Evolutionary conservation across 805 yeast species (phyloP).

Genomic region (Candida boleticola): DNA sequence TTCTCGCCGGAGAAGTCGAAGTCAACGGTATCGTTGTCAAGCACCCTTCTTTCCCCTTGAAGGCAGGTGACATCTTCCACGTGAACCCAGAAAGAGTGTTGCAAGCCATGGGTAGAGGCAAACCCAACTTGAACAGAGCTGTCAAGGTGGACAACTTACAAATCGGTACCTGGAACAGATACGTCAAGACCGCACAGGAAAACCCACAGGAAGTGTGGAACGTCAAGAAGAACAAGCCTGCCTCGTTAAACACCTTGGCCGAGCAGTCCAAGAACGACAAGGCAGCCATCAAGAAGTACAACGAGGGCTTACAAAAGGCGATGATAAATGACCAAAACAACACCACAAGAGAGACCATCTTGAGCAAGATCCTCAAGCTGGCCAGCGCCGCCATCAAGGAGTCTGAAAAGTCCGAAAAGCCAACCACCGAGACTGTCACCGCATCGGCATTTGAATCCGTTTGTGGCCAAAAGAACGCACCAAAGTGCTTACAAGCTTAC

Average conservation of each 20-base stretch:
- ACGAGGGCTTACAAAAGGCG: constrained; percentile 36
- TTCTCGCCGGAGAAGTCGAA: constrained; percentile 73
- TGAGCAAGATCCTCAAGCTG: constrained; percentile 40
- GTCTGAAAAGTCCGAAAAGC: constrained; percentile 13
- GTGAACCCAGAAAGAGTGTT: constrained; percentile 86
- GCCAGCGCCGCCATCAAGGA: constrained; percentile 18
- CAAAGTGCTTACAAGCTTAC: constrained; percentile 34
- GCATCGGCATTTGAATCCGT: constrained; percentile 31
- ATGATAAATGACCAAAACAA: constrained; percentile 43
- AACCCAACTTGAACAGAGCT: constrained; percentile 72
- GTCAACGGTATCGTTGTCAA: constrained; percentile 81
- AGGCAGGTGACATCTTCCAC: constrained; percentile 83
- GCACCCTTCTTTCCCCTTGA: constrained; percentile 75
- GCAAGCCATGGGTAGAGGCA: constrained; percentile 77
- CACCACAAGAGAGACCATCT: constrained; percentile 46
- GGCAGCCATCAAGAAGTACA: constrained; percentile 24
- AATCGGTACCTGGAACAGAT: constrained; percentile 72
- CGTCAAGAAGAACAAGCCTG: constrained; percentile 41
- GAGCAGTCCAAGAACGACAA: constrained; percentile 10
- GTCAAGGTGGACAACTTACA: constrained; percentile 70
- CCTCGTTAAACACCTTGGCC: constrained; percentile 30
- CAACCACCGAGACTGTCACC: constrained; percentile 11
- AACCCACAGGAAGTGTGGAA: constrained; percentile 60
- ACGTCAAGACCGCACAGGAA: constrained; percentile 55
- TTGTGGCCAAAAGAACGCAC: constrained; percentile 33